A percentile compares a stretch with the other conserved stretches of the same genome.
These are phyloP conservation scores for Solanum aculeatissimum DNA, from an alignment of 305 asterid species.

Conservation along the genomic window DNA sequence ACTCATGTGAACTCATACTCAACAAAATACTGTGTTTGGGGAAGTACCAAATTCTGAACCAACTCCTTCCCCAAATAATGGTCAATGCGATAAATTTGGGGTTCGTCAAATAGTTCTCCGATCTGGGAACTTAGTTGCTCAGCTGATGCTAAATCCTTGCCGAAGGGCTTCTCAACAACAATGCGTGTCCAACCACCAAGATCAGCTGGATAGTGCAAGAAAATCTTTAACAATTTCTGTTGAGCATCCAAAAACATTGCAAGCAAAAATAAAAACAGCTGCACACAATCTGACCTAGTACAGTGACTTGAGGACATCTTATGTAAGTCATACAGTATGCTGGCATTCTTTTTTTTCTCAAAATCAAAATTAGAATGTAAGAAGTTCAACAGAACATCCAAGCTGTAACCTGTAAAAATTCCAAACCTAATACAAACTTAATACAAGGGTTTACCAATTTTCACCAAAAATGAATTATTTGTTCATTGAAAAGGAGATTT, in stretches of 20 bases:
- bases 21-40: neutral
- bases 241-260: neutral
- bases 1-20: neutral
- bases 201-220: slow-evolving; percentile 46
- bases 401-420: neutral
- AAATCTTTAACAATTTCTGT: neutral
- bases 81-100: slow-evolving; percentile 90
- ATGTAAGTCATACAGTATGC: neutral
- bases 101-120: slow-evolving; percentile 82
- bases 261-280: neutral
- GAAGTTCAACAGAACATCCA: neutral
- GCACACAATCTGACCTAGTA: neutral
- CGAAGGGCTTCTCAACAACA: slow-evolving; percentile 97
- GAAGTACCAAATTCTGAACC: slow-evolving; percentile 91
- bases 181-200: slow-evolving; percentile 96
- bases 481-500: neutral
- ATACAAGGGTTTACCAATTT: neutral
- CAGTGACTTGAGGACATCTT: neutral
- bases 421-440: neutral
- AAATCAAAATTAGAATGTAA: neutral
- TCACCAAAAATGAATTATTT: neutral
- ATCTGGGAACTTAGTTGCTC: slow-evolving; percentile 92
- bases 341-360: neutral
- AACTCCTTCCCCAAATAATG: slow-evolving; percentile 96
- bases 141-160: slow-evolving; percentile 90